Evolutionary conservation across 305 asterid species (phyloP).

Genomic region (Fraxinus sp.): DNA sequence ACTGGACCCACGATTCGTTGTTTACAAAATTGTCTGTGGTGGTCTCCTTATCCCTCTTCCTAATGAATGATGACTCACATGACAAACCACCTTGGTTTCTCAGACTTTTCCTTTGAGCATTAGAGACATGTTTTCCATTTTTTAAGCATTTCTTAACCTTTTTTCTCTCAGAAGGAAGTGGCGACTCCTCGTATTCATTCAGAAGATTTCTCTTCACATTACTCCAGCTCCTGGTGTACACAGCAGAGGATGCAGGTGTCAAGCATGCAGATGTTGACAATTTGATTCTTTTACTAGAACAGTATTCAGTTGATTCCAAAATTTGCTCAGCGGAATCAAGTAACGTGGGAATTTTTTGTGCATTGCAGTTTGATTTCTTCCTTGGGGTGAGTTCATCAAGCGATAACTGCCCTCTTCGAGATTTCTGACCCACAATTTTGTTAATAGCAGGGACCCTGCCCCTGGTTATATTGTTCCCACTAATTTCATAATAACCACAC

Average conservation of each 20-base stretch:
- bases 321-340: slow-evolving; percentile 36
- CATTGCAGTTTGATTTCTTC: slow-evolving; percentile 29
- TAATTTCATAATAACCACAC: slow-evolving; percentile 84
- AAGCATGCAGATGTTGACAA: slow-evolving; percentile 36
- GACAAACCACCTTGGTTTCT: slow-evolving; percentile 32
- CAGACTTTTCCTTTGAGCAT: slow-evolving; percentile 23
- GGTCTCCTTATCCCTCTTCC: slow-evolving; percentile 40
- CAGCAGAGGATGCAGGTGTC: slow-evolving; percentile 32
- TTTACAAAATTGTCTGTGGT: slow-evolving; percentile 34
- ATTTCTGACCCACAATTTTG: slow-evolving; percentile 46
- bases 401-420: slow-evolving; percentile 67
- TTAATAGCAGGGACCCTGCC: slow-evolving; percentile 33
- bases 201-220: slow-evolving; percentile 61
- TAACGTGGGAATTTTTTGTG: slow-evolving; percentile 30
- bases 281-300: slow-evolving; percentile 36
- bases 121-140: slow-evolving; percentile 43
- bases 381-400: slow-evolving; percentile 59
- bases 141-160: slow-evolving; percentile 27
- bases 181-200: slow-evolving; percentile 48
- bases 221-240: slow-evolving; percentile 38
- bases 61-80: slow-evolving; percentile 32
- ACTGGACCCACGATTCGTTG: slow-evolving; percentile 87
- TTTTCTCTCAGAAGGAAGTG: slow-evolving; percentile 26
- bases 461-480: slow-evolving; percentile 37
- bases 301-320: slow-evolving; percentile 34